These are phyloP conservation scores for Trypanosoma melophagium DNA, from an alignment of 208 protist genomes.

Conservation along the genomic window DNA sequence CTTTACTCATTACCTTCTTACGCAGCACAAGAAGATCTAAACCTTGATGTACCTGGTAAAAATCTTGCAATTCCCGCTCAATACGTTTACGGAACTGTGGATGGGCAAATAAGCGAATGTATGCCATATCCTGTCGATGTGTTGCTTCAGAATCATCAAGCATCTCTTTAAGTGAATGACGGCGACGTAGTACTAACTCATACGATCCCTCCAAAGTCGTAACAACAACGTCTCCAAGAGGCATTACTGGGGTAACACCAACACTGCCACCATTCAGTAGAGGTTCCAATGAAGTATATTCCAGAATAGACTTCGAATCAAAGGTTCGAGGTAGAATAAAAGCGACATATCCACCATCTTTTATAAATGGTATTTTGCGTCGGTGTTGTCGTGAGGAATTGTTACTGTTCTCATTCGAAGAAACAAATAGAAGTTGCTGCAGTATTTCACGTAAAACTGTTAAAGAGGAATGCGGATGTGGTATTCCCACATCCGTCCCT, in stretches of 20 bases:
- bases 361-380: slow-evolving; percentile 19
- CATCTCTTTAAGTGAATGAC: slow-evolving; percentile 28
- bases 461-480: slow-evolving; percentile 29
- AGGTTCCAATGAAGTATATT: slow-evolving; percentile 15
- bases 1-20: slow-evolving; percentile 31
- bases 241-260: slow-evolving; percentile 7
- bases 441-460: slow-evolving; percentile 29
- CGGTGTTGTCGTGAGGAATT: neutral
- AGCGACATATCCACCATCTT: slow-evolving; percentile 41
- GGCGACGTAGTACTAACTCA: slow-evolving; percentile 49
- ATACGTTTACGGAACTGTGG: slow-evolving; percentile 9
- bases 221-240: slow-evolving; percentile 47
- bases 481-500: neutral
- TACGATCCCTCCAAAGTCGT: slow-evolving; percentile 58
- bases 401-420: neutral
- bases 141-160: slow-evolving; percentile 6
- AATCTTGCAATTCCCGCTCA: slow-evolving; percentile 21
- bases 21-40: slow-evolving; percentile 65
- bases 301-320: slow-evolving; percentile 26
- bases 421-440: slow-evolving; percentile 20
- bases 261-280: neutral
- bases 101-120: slow-evolving; percentile 18
- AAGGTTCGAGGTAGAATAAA: slow-evolving; percentile 65
- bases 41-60: slow-evolving; percentile 23
- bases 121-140: slow-evolving; percentile 4